A percentile compares a stretch with the other conserved stretches of the same genome.
phyloP scores from a whole-genome alignment of 176 grass and related monocot species.

The Oryza officinalis region DNA sequence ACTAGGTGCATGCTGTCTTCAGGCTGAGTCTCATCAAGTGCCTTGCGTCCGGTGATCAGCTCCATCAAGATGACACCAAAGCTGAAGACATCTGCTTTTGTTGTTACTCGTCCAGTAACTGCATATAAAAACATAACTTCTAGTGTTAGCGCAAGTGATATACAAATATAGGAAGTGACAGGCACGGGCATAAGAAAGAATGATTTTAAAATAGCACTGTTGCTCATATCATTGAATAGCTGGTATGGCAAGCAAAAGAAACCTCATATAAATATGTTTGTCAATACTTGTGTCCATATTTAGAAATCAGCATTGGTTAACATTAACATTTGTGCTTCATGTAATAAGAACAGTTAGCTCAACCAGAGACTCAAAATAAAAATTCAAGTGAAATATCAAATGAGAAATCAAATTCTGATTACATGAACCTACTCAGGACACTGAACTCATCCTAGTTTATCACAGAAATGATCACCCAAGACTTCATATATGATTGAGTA shows the following conservation, averaged over 20 bases:
- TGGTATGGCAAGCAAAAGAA: neutral
- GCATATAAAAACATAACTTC: conserved; percentile 29
- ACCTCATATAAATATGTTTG: neutral
- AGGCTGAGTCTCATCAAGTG: conserved; percentile 73
- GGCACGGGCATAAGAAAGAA: neutral
- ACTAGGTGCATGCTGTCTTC: conserved; percentile 96
- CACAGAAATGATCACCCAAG: neutral
- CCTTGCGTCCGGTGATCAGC: conserved; percentile 85
- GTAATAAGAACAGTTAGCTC: neutral
- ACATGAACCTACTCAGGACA: conserved; percentile 3
- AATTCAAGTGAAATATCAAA: neutral
- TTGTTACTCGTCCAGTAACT: conserved; percentile 96
- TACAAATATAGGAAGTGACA: neutral
- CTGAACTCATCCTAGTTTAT: neutral
- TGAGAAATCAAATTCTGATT: neutral
- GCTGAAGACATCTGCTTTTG: conserved; percentile 95
- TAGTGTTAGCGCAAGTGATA: neutral
- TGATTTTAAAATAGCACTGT: too few species aligned
- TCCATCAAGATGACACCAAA: conserved; percentile 98
- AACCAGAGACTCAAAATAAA: neutral
- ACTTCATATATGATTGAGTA: neutral
- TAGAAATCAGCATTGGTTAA: neutral
- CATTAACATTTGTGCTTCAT: neutral
- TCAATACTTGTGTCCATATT: neutral
- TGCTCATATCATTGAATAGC: neutral